These are phyloP conservation scores for Cercospora sp. DNA, from an alignment of 2,329 filamentous ascomycete genomes.

Conservation along the genomic window DNA sequence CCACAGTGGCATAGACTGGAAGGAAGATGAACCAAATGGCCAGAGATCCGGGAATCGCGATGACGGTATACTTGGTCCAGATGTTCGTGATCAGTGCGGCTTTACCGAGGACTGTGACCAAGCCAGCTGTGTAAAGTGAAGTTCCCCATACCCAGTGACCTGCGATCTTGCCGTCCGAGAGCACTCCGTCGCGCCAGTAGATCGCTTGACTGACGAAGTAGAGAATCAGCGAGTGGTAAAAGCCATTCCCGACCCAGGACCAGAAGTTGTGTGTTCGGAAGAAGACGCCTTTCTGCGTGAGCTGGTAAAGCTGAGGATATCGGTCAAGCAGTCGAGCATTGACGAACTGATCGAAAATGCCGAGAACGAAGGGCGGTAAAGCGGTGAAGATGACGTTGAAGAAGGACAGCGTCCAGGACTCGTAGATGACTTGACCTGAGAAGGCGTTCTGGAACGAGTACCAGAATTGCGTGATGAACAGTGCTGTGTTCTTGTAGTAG, in stretches of 20 bases:
- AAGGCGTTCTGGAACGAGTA: slow-evolving; percentile 93
- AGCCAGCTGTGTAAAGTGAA: slow-evolving; percentile 88
- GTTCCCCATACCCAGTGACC: slow-evolving; percentile 99
- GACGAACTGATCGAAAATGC: slow-evolving; percentile 97
- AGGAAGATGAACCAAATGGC: slow-evolving; percentile 88
- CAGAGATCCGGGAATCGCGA: slow-evolving; percentile 93
- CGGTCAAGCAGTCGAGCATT: slow-evolving; percentile 89
- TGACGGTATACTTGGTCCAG: slow-evolving; percentile 97
- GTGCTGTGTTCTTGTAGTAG: slow-evolving; percentile 98
- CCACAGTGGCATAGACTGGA: slow-evolving; percentile 81
- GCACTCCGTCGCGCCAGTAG: slow-evolving; percentile 76
- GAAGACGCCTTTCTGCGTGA: slow-evolving; percentile 89
- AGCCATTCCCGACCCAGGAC: slow-evolving; percentile 89
- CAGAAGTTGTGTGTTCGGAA: slow-evolving; percentile 92
- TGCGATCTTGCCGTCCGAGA: slow-evolving; percentile 74
- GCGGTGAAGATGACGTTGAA: slow-evolving; percentile 99
- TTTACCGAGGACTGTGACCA: slow-evolving; percentile 91
- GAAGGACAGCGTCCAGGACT: slow-evolving; percentile 98
- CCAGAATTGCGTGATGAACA: slow-evolving; percentile 99
- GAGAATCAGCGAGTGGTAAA: slow-evolving; percentile 92
- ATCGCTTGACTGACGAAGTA: slow-evolving; percentile 82
- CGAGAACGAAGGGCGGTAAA: slow-evolving; percentile 86
- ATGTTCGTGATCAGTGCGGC: slow-evolving; percentile 93
- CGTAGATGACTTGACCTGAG: slow-evolving; percentile 95
- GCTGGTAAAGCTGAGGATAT: slow-evolving; percentile 91